A percentile compares a stretch with the other conserved stretches of the same genome.
phyloP scores from a whole-genome alignment of 805 yeast species.

The Nakazawaea laoshanensis region DNA sequence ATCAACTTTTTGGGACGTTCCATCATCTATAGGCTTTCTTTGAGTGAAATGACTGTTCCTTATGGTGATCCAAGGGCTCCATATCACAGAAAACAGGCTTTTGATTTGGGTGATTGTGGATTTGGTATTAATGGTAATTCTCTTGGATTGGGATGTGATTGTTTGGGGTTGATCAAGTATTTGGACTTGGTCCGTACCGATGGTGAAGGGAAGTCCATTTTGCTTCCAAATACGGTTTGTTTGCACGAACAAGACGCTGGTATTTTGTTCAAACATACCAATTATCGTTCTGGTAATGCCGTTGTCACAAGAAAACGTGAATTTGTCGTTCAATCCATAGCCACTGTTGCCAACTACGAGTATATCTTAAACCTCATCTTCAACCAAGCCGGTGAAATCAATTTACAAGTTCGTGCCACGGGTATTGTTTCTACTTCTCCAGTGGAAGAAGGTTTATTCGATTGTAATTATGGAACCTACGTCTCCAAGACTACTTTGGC shows the following conservation, averaged over 20 bases:
- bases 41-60: slow-evolving; percentile 84
- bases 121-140: slow-evolving; percentile 69
- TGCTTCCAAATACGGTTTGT: slow-evolving; percentile 65
- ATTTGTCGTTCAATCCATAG: slow-evolving; percentile 70
- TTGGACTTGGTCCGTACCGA: slow-evolving; percentile 52
- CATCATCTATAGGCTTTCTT: slow-evolving; percentile 59
- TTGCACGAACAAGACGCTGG: slow-evolving; percentile 79
- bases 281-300: slow-evolving; percentile 66
- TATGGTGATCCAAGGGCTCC: slow-evolving; percentile 83
- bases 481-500: slow-evolving; percentile 80
- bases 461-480: slow-evolving; percentile 58
- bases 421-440: slow-evolving; percentile 85
- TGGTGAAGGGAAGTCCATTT: slow-evolving; percentile 51
- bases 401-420: slow-evolving; percentile 76
- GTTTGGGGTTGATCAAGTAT: slow-evolving; percentile 73
- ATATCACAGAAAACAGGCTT: slow-evolving; percentile 79
- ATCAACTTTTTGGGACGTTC: slow-evolving; percentile 71
- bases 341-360: slow-evolving; percentile 82
- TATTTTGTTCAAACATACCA: slow-evolving; percentile 68
- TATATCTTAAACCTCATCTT: slow-evolving; percentile 65
- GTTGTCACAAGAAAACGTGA: slow-evolving; percentile 73
- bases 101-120: slow-evolving; percentile 81
- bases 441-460: slow-evolving; percentile 56
- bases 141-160: slow-evolving; percentile 69
- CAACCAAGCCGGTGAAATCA: slow-evolving; percentile 71